Base-by-base conservation (phyloP, 306 rosid species). In the Fragaria vesca region DNA sequence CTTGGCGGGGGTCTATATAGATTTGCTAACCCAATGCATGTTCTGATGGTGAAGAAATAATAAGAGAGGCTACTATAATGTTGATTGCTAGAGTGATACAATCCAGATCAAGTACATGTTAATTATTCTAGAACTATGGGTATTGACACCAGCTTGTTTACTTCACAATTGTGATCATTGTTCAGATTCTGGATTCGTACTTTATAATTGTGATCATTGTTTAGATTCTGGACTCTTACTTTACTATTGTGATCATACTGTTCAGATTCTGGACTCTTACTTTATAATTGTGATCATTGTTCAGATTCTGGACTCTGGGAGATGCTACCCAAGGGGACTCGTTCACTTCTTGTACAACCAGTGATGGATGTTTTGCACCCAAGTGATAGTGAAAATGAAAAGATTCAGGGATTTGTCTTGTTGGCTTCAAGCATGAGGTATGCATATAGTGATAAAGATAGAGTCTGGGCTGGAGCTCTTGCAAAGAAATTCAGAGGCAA, bases 221-320 rank as follows among this genome's bases (percentile, higher is more conserved):
- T 32, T 32, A 32, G 34, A 32, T 32, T 32, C 34, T 32, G 34
- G 34, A 32, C 34, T 32, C 34, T 32, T 32, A 32, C 34, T 32
- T 32, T 32, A 32, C 34, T 32, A 32, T 32, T 32, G 34, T 32
- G 34, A 32, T 3, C 34, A 32, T 32, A 32, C 34, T 32, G 34
- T 32, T 32, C 34, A 32, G 34, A 32, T 32, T 32, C 34, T 32
- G 34, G 34, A 32, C 34, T 32, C 34, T 32, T 32, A 32, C 34
- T 3, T 32, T 32, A 32, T 32, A 32, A 32, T 32, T 32, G 34
- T 32, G 34, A 32, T 32, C 34, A 32, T 63, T 43, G 74, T 72
- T 80, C 88, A 95, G 97, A 88, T 87, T 88, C 93, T 79, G 97
- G 82, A 77, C 91, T 92, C 46, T 86, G 86, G 90, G 85, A 91